phyloP scores from a whole-genome alignment of 139 green algal species.

The Chlamydomonas schloesseri region DNA sequence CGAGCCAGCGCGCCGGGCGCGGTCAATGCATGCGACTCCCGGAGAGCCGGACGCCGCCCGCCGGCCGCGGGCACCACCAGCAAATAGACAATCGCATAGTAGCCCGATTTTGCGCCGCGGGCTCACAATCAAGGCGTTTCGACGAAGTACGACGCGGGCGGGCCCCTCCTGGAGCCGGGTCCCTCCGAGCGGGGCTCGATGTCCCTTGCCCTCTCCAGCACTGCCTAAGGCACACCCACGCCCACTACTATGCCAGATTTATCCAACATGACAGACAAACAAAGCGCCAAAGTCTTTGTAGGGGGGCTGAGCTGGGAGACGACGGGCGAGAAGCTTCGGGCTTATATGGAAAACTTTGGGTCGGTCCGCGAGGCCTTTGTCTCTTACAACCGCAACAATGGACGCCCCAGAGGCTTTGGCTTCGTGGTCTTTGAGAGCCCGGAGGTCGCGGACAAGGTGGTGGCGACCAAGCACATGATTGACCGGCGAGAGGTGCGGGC shows the following conservation, averaged over 20 bases:
- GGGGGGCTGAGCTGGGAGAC: conserved; percentile 90
- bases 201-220: neutral
- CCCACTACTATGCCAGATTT: no score
- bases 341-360: conserved; percentile 94
- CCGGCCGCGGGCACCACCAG: no score
- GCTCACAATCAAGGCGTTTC: no score
- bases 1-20: no score
- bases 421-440: conserved; percentile 94
- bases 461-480: conserved; percentile 90
- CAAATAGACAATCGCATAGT: no score
- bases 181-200: no score
- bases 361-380: conserved; percentile 90
- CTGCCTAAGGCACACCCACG: no score
- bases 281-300: conserved; percentile 81
- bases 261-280: conserved; percentile 43
- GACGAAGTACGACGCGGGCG: no score
- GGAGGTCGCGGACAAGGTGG: conserved; percentile 91
- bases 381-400: conserved; percentile 90
- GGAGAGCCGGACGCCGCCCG: no score
- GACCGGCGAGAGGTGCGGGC: conserved; percentile 87
- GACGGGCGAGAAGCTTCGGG: conserved; percentile 61
- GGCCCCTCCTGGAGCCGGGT: no score
- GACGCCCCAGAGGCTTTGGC: conserved; percentile 89
- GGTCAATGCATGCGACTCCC: no score
- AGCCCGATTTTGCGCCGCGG: no score